Base-by-base conservation (phyloP, 2,329 filamentous ascomycete genomes). In the Macrophomina pseudophaseolina region DNA sequence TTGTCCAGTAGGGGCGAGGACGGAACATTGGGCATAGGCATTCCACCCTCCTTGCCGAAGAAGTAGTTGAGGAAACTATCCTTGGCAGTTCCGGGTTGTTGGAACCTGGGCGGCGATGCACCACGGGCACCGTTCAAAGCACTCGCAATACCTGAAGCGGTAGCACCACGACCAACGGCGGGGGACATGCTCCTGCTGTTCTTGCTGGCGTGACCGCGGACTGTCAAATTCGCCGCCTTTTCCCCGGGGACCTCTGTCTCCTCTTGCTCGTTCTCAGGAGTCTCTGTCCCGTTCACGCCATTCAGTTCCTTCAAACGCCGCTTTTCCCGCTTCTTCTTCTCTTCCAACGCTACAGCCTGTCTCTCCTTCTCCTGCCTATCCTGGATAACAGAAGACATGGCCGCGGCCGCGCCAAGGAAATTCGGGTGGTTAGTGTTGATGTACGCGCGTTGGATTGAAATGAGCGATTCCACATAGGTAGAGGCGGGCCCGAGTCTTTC, bases 341-440 rank as follows among this genome's bases (percentile, higher is more conserved):
- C 94, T 72, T 97, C 93, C 60, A 74, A 70, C 49, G 91, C 80
- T 16, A 56, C 65, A 46, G 85, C 87, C 78, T 93, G 94, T 79
- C 93, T 90, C 80, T 99, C 94, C 72, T 93, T 90, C 71, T 99
- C 95, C 77, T 98, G 93, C 81, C 95, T 97, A 76, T 91, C 94
- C 75, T 88, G 92, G 68, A 99, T 96, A 54, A 99, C 94, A 56
- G 95, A 93, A 71, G 93, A 94, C 95, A 99, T 99, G 69, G 95
- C 95, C 42, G 94, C 94, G 28, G 95, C 94, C 16, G 95, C 95
- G 52, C 95, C 95, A 16, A 98, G 87, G 83, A 99, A 99, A 80
- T 99, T 99, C 58, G 95, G 95, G 77, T 99, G 95, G 75, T 99
- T 99, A 49, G 95, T 99, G 83, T 99, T 99, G 82, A 99, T 98